These are phyloP conservation scores for Ophiostoma ulmi DNA, from an alignment of 2,329 filamentous ascomycete species.

Conservation along the genomic window DNA sequence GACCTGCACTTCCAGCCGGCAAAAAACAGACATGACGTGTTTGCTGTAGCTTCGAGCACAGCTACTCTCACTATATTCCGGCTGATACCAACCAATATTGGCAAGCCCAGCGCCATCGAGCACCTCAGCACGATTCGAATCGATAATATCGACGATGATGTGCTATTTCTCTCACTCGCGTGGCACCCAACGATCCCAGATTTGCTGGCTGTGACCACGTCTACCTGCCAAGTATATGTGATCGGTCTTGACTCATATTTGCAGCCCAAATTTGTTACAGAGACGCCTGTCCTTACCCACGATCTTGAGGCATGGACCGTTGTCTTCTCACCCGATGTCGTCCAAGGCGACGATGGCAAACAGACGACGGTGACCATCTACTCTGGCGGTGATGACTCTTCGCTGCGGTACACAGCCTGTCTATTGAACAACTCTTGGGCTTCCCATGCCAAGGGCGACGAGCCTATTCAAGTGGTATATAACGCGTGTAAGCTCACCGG, in stretches of 20 bases:
- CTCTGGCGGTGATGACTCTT: slow-evolving; percentile 72
- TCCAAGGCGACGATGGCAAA: background rate
- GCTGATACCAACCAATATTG: slow-evolving; percentile 39
- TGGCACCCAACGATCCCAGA: slow-evolving; percentile 60
- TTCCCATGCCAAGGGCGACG: background rate
- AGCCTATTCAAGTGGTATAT: slow-evolving; percentile 25
- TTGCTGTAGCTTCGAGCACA: slow-evolving; percentile 75
- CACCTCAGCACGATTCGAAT: slow-evolving; percentile 44
- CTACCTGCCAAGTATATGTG: slow-evolving; percentile 58
- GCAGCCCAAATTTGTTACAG: slow-evolving; percentile 34
- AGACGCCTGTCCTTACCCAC: slow-evolving; percentile 44
- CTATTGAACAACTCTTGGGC: background rate
- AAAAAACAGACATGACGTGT: slow-evolving; percentile 43
- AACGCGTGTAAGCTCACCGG: slow-evolving; percentile 30
- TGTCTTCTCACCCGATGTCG: slow-evolving; percentile 46
- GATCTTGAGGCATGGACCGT: slow-evolving; percentile 70
- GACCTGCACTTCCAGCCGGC: slow-evolving; percentile 74
- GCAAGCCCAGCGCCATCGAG: slow-evolving; percentile 34
- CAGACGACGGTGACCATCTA: slow-evolving; percentile 42
- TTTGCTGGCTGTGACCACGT: slow-evolving; percentile 65
- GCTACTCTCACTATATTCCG: slow-evolving; percentile 63
- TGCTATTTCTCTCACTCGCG: slow-evolving; percentile 65
- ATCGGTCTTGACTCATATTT: slow-evolving; percentile 45
- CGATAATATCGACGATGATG: slow-evolving; percentile 48
- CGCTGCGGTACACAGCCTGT: slow-evolving; percentile 45